These are phyloP conservation scores for Penicillium steckii DNA, from an alignment of 495 filamentous ascomycete species.

Conservation along the genomic window DNA sequence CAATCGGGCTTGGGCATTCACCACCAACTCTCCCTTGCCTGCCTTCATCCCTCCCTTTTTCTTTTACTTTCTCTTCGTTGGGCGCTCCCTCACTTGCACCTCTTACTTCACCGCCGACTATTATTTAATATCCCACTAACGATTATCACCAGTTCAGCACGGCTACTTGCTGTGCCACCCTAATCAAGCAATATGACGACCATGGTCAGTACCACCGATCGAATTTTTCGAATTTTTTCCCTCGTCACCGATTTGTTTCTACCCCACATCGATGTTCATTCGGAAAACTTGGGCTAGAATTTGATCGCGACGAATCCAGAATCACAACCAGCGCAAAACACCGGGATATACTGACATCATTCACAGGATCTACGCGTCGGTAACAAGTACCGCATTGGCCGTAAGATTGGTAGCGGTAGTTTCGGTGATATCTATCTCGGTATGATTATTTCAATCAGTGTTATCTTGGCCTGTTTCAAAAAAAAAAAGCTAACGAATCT, in stretches of 20 bases:
- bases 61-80: slow-evolving; percentile 1
- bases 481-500: neutral
- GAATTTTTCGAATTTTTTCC: neutral
- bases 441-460: slow-evolving; percentile 37
- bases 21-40: slow-evolving; percentile 4
- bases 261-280: neutral
- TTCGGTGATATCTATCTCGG: slow-evolving; percentile 99
- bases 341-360: slow-evolving; percentile 15
- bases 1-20: slow-evolving; percentile 3
- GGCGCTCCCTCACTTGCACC: slow-evolving; percentile 8
- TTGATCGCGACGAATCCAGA: neutral
- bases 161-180: slow-evolving; percentile 40
- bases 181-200: slow-evolving; percentile 46
- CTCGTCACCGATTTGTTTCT: neutral
- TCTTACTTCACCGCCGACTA: too few relatives aligned
- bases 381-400: slow-evolving; percentile 99
- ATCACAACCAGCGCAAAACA: neutral
- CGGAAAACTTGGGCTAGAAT: neutral
- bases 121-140: neutral
- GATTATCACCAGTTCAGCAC: slow-evolving; percentile 19
- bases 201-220: slow-evolving; percentile 40
- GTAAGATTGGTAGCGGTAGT: slow-evolving; percentile 97
- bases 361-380: slow-evolving; percentile 94
- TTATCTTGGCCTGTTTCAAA: neutral
- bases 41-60: slow-evolving; percentile 6